phyloP scores from a whole-genome alignment of 768 basidiomycete genomes.

The Mycena pura region DNA sequence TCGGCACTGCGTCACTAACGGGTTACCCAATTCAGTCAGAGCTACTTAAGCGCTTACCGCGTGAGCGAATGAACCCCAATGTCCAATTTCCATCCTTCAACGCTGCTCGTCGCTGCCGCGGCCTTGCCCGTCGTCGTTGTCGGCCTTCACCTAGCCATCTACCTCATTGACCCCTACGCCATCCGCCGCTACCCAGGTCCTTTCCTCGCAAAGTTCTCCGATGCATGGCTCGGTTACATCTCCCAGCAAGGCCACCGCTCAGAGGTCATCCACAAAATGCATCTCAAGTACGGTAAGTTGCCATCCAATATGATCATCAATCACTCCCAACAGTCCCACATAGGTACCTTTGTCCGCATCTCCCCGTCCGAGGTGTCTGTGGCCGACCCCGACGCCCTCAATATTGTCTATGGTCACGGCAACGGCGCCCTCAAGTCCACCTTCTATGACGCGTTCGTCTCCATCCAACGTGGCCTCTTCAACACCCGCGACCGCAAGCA shows the following conservation, averaged over 20 bases:
- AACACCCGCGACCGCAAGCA: constrained; percentile 79
- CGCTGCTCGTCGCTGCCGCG: constrained; percentile 1
- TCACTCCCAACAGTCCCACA: neutral
- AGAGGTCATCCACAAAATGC: constrained; percentile 74
- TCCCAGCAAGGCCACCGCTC: constrained; percentile 76
- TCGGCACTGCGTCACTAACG: too few relatives aligned
- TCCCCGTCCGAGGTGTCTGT: constrained; percentile 82
- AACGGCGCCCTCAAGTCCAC: constrained; percentile 81
- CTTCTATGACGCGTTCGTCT: constrained; percentile 85
- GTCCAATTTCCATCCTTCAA: too few relatives aligned
- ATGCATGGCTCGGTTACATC: constrained; percentile 74
- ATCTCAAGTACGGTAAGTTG: constrained; percentile 71
- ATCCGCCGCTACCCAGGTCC: constrained; percentile 74
- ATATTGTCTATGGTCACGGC: constrained; percentile 79
- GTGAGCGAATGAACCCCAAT: too few relatives aligned
- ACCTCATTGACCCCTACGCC: constrained; percentile 62
- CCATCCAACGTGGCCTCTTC: constrained; percentile 76
- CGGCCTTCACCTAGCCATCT: constrained; percentile 52
- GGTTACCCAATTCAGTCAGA: too few relatives aligned
- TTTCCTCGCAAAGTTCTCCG: constrained; percentile 71
- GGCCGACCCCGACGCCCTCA: constrained; percentile 78
- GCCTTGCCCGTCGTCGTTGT: constrained; percentile 36
- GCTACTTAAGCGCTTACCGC: too few relatives aligned
- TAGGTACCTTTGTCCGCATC: constrained; percentile 72
- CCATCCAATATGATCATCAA: neutral